Evolutionary conservation across 2,329 filamentous ascomycete species (phyloP), one percentile per base, ranked within the genome.

Genomic region (Fusarium mundagurra): DNA sequence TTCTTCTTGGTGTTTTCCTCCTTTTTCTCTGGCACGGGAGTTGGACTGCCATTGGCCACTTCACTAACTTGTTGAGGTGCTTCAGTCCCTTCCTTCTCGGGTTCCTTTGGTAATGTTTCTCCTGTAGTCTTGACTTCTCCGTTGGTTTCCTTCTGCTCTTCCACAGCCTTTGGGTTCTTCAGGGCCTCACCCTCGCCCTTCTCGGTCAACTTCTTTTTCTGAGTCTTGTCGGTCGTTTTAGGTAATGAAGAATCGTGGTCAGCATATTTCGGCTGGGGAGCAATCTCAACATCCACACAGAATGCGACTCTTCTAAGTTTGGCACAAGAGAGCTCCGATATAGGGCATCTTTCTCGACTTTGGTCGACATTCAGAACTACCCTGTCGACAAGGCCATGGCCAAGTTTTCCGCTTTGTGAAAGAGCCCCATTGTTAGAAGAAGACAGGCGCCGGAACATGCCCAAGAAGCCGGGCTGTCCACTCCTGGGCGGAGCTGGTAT

Each of bases 271-370:
- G 95, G 94, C 79, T 94, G 91, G 1, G 95, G 94, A 7, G 96
- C 96, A 79, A 99, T 97, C 82, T 99, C 96, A 9, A 99, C 95
- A 79, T 99, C 96, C 6, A 99, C 96, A 77, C 94, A 98, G 80
- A 99, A 99, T 0, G 96, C 93, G 1, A 99, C 96, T 61, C 95
- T 91, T 61, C 94, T 90, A 68, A 99, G 83, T 81, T 96, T 98
- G 55, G 90, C 90, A 78, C 92, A 90, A 74, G 95, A 92, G 53
- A 99, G 86, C 75, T 97, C 95, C 9, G 90, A 86, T 36, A 98
- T 90, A 31, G 90, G 88, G 81, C 94, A 97, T 73, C 96, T 87
- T 79, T 96, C 92, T 47, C 96, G 90, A 75, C 92, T 88, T 14
- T 86, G 90, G 80, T 98, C 94, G 50, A 98, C 88, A 79, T 99